These are phyloP conservation scores for Allium fistulosum DNA, from an alignment of 106 monocot genomes.

Conservation along the genomic window DNA sequence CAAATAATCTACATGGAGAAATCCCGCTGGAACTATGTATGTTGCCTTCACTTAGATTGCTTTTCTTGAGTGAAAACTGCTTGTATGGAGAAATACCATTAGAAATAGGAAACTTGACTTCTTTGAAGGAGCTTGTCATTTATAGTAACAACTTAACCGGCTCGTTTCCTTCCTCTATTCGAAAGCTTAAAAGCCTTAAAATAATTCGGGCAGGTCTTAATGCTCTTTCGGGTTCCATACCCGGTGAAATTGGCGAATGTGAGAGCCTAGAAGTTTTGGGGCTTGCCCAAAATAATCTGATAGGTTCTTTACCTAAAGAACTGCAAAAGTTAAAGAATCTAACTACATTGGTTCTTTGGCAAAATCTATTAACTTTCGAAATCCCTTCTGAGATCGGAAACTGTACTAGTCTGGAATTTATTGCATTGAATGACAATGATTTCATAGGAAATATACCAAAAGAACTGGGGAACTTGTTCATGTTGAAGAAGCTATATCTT, in stretches of 20 bases:
- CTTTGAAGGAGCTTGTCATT: constrained; percentile 65
- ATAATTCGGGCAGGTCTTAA: constrained; percentile 72
- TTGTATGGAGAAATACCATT: constrained; percentile 54
- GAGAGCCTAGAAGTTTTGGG: constrained; percentile 52
- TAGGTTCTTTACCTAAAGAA: constrained; percentile 42
- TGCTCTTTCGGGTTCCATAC: constrained; percentile 49
- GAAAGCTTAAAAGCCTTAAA: constrained; percentile 31
- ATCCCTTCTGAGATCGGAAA: constrained; percentile 67
- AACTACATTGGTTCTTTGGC: constrained; percentile 73
- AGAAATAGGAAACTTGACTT: constrained; percentile 33
- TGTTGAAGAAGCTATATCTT: constrained; percentile 52
- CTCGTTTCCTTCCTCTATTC: constrained; percentile 47
- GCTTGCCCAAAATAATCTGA: constrained; percentile 50
- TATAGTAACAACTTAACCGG: constrained; percentile 86
- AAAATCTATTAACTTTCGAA: constrained; percentile 47
- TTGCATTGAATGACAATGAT: constrained; percentile 51
- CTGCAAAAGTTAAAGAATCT: constrained; percentile 43
- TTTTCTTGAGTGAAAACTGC: constrained; percentile 75
- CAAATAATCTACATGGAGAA: constrained; percentile 45
- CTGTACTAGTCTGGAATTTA: constrained; percentile 44
- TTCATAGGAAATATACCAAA: constrained; percentile 56
- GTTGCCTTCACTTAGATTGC: constrained; percentile 25
- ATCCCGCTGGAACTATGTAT: constrained; percentile 43
- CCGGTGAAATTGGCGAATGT: constrained; percentile 51
- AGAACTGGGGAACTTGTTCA: constrained; percentile 46